A percentile compares a stretch with the other conserved stretches of the same genome.
These are phyloP conservation scores for Sporothrix globosa DNA, from an alignment of 2,329 filamentous ascomycete species.

Conservation along the genomic window DNA sequence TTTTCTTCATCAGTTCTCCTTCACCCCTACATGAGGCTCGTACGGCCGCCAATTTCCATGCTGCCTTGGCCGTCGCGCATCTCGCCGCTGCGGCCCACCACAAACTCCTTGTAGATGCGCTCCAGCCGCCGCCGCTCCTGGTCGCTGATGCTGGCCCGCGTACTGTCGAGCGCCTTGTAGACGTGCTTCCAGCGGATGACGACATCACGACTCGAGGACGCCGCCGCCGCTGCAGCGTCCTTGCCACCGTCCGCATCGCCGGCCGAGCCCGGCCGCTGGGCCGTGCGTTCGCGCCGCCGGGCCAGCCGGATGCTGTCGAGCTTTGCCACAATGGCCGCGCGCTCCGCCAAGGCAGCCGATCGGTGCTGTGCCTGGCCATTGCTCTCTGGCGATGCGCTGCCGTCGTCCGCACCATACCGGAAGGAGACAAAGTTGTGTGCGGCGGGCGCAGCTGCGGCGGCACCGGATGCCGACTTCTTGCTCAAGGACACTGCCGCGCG, in stretches of 20 bases:
- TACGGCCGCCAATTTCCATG: conserved; percentile 88
- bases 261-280: conserved; percentile 31
- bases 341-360: conserved; percentile 68
- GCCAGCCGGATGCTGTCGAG: conserved; percentile 76
- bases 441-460: conserved; percentile 33
- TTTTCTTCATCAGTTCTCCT: not conserved
- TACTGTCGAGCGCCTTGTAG: conserved; percentile 72
- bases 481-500: not conserved
- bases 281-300: conserved; percentile 62
- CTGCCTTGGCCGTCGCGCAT: conserved; percentile 92
- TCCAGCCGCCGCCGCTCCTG: conserved; percentile 75
- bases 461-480: conserved; percentile 13
- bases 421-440: conserved; percentile 75
- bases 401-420: conserved; percentile 66
- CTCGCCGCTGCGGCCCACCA: conserved; percentile 88
- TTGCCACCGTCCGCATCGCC: conserved; percentile 34
- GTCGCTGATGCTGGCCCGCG: conserved; percentile 78
- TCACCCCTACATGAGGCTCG: conserved; percentile 77
- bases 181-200: conserved; percentile 85
- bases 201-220: conserved; percentile 58
- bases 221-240: conserved; percentile 31
- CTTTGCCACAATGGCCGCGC: conserved; percentile 78
- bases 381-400: conserved; percentile 45
- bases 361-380: conserved; percentile 50
- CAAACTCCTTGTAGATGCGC: conserved; percentile 89